These are phyloP conservation scores for Vanrija sp. DNA, from an alignment of 1,284 basidiomycete species.

Conservation along the genomic window DNA sequence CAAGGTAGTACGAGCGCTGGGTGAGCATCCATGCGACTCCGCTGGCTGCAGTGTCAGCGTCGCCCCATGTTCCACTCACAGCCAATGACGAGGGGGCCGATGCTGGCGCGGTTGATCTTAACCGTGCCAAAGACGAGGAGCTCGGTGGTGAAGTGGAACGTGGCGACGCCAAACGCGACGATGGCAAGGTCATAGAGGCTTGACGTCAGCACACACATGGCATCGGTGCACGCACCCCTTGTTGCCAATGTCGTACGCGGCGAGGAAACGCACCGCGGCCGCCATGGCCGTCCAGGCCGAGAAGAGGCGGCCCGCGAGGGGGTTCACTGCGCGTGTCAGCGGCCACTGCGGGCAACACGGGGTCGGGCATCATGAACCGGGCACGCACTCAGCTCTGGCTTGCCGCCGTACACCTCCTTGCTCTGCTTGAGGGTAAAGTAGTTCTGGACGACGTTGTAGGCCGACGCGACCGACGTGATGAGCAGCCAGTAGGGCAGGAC, in stretches of 20 bases:
- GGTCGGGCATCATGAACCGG: not conserved
- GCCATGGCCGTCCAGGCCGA: constrained; percentile 82
- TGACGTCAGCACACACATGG: constrained; percentile 3
- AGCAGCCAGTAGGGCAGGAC: constrained; percentile 81
- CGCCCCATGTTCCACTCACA: constrained; percentile 57
- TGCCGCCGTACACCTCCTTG: constrained; percentile 66
- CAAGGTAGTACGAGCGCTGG: constrained; percentile 33
- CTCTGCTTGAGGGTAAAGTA: constrained; percentile 72
- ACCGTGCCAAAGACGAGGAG: constrained; percentile 76
- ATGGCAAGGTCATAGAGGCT: constrained; percentile 89
- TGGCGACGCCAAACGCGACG: constrained; percentile 82
- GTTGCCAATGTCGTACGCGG: constrained; percentile 78
- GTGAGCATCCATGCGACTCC: constrained; percentile 32
- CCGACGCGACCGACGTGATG: constrained; percentile 65
- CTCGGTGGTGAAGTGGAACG: constrained; percentile 84
- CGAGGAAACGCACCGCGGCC: constrained; percentile 72
- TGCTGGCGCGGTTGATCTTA: constrained; percentile 59
- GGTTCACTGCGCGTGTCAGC: constrained; percentile 63
- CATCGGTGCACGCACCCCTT: constrained; percentile 59
- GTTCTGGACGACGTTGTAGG: constrained; percentile 82
- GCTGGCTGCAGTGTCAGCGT: constrained; percentile 13
- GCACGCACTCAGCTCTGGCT: constrained; percentile 52
- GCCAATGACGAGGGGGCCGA: constrained; percentile 79
- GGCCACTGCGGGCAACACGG: not conserved
- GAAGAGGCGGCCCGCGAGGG: constrained; percentile 79